A percentile compares a stretch with the other conserved stretches of the same genome.
phyloP scores from a whole-genome alignment of 169 alveolate species.

The Toxoplasma gondii region DNA sequence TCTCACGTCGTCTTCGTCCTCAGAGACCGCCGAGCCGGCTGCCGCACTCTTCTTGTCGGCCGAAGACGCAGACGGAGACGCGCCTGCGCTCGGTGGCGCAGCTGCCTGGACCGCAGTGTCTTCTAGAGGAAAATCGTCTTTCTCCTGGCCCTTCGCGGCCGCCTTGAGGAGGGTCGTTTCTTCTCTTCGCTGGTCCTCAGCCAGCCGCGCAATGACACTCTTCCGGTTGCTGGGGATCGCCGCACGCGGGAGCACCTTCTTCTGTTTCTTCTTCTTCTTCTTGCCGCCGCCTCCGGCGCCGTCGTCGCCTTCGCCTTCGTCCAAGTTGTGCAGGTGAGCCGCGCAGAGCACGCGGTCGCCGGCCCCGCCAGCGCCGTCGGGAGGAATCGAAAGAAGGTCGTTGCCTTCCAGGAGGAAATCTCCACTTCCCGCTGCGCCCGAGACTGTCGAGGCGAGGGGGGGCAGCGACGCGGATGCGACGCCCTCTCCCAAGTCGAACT shows the following conservation, averaged over 20 bases:
- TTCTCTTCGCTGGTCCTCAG: constrained; percentile 59
- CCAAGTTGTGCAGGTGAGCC: neutral
- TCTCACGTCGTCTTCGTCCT: neutral
- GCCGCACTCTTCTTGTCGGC: neutral
- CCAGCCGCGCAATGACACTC: constrained; percentile 57
- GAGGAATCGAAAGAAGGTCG: neutral
- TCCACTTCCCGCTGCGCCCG: neutral
- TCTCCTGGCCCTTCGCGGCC: neutral
- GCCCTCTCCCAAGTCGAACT: constrained; percentile 10
- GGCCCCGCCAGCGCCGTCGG: neutral
- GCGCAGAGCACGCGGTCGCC: neutral
- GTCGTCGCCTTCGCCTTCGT: constrained; percentile 32
- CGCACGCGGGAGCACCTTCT: constrained; percentile 37
- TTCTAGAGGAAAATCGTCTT: neutral
- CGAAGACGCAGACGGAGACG: neutral
- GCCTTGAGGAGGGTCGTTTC: constrained; percentile 27
- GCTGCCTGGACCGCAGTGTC: neutral
- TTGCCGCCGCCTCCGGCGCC: constrained; percentile 51
- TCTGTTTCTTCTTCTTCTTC: constrained; percentile 49
- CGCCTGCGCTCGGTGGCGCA: neutral
- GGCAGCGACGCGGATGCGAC: constrained; percentile 20
- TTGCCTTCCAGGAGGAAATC: neutral
- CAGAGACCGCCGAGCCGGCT: neutral
- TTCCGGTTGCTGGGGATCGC: constrained; percentile 55
- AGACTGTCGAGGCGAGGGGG: constrained; percentile 18